phyloP scores from a whole-genome alignment of 1,139 yeast genomes.

The Taphrina wiesneri region DNA sequence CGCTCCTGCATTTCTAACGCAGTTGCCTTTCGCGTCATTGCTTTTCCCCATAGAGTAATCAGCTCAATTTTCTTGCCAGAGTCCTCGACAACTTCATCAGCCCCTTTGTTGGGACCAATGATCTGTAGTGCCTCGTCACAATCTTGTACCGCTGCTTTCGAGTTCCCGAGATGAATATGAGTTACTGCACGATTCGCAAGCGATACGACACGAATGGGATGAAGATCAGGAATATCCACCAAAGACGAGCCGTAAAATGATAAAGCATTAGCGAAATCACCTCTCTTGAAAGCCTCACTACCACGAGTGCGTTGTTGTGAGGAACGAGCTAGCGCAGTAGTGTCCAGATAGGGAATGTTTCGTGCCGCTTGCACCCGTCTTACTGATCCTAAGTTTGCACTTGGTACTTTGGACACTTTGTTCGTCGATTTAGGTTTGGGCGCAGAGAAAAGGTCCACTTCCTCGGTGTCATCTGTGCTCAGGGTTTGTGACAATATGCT shows the following conservation, averaged over 20 bases:
- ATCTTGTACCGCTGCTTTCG: slow-evolving; percentile 59
- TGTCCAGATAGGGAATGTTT: slow-evolving; percentile 19
- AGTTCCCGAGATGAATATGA: slow-evolving; percentile 69
- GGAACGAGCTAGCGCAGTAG: slow-evolving; percentile 5
- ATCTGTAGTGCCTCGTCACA: slow-evolving; percentile 61
- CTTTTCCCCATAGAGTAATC: slow-evolving; percentile 72
- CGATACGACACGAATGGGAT: slow-evolving; percentile 67
- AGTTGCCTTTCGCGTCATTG: slow-evolving; percentile 73
- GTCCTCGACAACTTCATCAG: slow-evolving; percentile 47
- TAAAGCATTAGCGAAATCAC: slow-evolving; percentile 76
- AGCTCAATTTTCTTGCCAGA: slow-evolving; percentile 53
- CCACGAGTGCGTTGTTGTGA: slow-evolving; percentile 62
- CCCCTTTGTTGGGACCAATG: slow-evolving; percentile 53
- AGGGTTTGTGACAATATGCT: not conserved
- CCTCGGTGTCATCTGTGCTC: not conserved
- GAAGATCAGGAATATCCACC: slow-evolving; percentile 61
- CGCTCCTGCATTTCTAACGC: slow-evolving; percentile 76
- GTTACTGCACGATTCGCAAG: slow-evolving; percentile 76
- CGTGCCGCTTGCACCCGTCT: not conserved
- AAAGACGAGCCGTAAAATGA: slow-evolving; percentile 64
- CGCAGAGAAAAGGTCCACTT: slow-evolving; percentile 27
- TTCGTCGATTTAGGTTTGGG: not conserved
- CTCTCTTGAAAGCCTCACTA: slow-evolving; percentile 64
- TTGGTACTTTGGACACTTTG: not conserved
- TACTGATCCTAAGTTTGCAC: not conserved